Base-by-base conservation (phyloP, 106 monocot species). In the Acorus calamus region DNA sequence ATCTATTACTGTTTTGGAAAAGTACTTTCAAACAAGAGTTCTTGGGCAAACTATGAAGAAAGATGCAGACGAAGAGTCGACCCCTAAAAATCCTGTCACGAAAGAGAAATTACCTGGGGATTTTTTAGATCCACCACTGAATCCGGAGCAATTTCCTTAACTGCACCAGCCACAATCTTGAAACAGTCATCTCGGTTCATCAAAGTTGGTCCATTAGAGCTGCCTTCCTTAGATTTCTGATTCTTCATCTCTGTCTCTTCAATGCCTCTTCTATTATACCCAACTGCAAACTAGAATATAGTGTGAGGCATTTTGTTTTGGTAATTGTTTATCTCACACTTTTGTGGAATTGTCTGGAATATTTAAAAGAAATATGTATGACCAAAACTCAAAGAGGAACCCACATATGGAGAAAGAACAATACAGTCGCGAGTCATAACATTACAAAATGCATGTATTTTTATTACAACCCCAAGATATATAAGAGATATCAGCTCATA, bases 211-310 rank as follows among this genome's bases (percentile, higher is more conserved):
- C 56, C 68, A 42, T 75, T 55, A 4, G 60, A 63, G 61, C 50
- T 63, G 48, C 62, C 47, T 5, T 3, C 9, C 50, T 51, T 44
- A 10, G 46, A 61, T 59, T 81, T 94, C 53, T 60, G 28, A 44
- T 42, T 46, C 59, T 77, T 92, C 69, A 69, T 60, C 50, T 77
- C 74, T 45, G 64, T 78, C 66, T 92, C 83, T 61, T 92, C 92
- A 44, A 83, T 49, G 44, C 98, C 98, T 88, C 98, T 85, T 71
- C 92, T 73, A 52, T 98, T 88, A 72, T 81, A 98, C 5, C 80
- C 88, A 59, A 88, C 92, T 79, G 98, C 98, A 88, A 98, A 98
- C 98, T 92, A 60, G 11, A 47, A 43, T 60, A n/a, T n/a, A n/a
- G n/a, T n/a, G n/a, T n/a, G n/a, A n/a, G n/a, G n/a, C n/a, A n/a